Evolutionary conservation across 495 filamentous ascomycete species (phyloP), one percentile per base, ranked within the genome.

Genomic region (Rusavskia elegans): DNA sequence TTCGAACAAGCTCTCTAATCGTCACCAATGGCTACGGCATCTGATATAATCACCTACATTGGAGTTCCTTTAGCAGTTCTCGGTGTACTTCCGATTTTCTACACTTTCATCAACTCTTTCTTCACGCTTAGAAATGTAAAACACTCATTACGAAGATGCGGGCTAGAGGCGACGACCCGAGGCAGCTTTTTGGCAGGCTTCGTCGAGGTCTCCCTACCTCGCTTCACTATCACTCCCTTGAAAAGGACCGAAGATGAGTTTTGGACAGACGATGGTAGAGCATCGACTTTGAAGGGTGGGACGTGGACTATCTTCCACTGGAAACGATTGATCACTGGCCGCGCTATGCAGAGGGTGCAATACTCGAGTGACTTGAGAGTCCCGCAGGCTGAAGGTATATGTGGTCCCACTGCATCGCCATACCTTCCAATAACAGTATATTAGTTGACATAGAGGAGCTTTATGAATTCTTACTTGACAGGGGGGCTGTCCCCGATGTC

Each of bases 71-170:
- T 84, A 37, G 80, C 78, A 3, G 78, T 83, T 8, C 65, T 83
- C 9, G 80, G 81, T n/a, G 77, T 82, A n/a, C 64, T 81, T 6
- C 79, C 80, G 0, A 83, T 82, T 51, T 66, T 83, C 19, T 82
- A 81, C 64, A 83, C 68, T 23, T 58, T 70, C 52, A 58, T 63
- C 16, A 77, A 57, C 71, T 52, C 49, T 4, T 67, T 81, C 32
- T 61, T 72, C 11, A 77, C 75, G 4, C 64, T 79, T 2, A 75
- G 74, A 36, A 72, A 72, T 30, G 76, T 83, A 60, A 72, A 71
- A 57, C 70, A 71, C 42, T 72, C 74, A 55, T 70, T 84, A 5
- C 61, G 68, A 17, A 69, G 69, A 42, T 72, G 73, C 59, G 66
- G 66, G 16, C 62, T 81, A 4, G 68, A 73, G 11, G 76, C 75